Evolutionary conservation across 2,329 filamentous ascomycete species (phyloP).

Genomic region (Verticillium zaregamsianum): DNA sequence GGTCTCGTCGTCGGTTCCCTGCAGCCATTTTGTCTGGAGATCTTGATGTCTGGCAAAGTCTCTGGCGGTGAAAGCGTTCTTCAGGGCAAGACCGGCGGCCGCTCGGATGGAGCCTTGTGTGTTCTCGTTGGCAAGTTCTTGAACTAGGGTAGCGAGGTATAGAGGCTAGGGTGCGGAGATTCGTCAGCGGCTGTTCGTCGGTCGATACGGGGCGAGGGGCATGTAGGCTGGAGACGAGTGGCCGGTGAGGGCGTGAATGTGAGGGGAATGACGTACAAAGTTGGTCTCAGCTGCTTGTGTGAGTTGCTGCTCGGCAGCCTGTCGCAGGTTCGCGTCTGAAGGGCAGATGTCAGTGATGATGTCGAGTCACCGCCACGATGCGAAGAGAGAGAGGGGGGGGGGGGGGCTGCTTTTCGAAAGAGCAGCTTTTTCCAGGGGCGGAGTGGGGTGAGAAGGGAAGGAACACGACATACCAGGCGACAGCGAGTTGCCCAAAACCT

Average conservation of each 20-base stretch:
- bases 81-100: conserved; percentile 91
- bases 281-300: conserved; percentile 88
- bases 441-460: conserved; percentile 12
- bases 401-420: not conserved
- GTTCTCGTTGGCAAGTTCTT: conserved; percentile 88
- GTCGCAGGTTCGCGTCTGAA: conserved; percentile 82
- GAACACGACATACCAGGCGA: conserved; percentile 72
- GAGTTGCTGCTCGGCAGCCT: conserved; percentile 91
- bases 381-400: conserved; percentile 1
- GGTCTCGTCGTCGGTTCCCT: conserved; percentile 73
- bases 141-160: conserved; percentile 89
- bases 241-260: conserved; percentile 10
- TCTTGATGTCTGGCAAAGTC: conserved; percentile 83
- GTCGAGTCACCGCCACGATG: conserved; percentile 6
- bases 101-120: conserved; percentile 81
- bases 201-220: not conserved
- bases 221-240: conserved; percentile 9
- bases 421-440: conserved; percentile 1
- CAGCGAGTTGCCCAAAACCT: conserved; percentile 95
- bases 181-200: conserved; percentile 18
- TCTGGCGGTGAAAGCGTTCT: conserved; percentile 96
- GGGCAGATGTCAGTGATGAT: conserved; percentile 23
- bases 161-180: conserved; percentile 58
- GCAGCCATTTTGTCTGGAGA: conserved; percentile 90
- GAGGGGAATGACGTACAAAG: conserved; percentile 63